These are phyloP conservation scores for Umbellularia californica DNA, from an alignment of 164 flowering plant species.

Conservation along the genomic window DNA sequence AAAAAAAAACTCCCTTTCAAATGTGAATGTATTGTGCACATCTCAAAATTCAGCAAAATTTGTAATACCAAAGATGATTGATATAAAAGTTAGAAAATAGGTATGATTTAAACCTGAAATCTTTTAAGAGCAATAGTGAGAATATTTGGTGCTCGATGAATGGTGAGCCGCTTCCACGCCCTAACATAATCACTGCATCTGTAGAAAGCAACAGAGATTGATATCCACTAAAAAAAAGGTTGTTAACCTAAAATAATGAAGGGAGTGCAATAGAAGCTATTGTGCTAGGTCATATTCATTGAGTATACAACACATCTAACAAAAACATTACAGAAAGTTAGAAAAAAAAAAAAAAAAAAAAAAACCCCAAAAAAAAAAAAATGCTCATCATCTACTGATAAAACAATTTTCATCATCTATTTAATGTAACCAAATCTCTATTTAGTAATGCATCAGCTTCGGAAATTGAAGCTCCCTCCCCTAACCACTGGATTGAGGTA, in stretches of 20 bases:
- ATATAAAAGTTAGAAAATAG: constrained; percentile 4
- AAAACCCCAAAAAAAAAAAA: not conserved
- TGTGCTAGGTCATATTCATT: too few relatives aligned
- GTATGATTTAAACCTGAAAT: constrained; percentile 60
- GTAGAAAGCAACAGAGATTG: constrained; percentile 13
- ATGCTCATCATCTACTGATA: not conserved
- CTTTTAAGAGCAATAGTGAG: constrained; percentile 94
- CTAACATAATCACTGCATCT: constrained; percentile 92
- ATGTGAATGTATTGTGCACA: not conserved
- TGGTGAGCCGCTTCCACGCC: constrained; percentile 83
- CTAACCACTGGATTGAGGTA: not conserved
- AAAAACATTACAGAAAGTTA: not conserved
- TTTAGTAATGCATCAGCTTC: constrained; percentile 1
- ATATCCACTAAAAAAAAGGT: constrained; percentile 2
- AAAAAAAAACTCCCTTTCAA: not conserved
- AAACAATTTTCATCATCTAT: not conserved
- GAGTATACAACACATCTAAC: too few relatives aligned
- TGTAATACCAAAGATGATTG: not conserved
- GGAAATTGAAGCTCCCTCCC: not conserved
- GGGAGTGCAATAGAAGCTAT: not conserved
- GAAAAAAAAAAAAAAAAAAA: not conserved
- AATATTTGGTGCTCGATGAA: constrained; percentile 74
- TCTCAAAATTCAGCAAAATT: not conserved
- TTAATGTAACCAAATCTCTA: not conserved
- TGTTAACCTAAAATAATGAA: not conserved